Conservation (phyloP, 1,284 basidiomycete genomes). For the Papiliotrema nemorosa region DNA sequence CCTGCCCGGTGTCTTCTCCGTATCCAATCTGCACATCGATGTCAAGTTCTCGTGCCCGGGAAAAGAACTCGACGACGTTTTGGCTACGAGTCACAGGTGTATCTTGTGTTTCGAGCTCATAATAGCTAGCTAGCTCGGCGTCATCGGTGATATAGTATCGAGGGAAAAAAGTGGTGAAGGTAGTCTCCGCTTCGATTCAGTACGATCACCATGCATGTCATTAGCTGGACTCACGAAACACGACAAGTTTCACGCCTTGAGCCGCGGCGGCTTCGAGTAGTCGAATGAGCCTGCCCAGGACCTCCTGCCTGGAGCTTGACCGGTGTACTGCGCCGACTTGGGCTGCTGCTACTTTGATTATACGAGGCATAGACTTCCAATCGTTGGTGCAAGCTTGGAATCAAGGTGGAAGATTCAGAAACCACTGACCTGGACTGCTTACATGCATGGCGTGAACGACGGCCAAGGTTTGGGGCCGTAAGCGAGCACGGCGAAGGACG, state of each 20-base stretch:
- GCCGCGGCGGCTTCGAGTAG: conserved; percentile 28
- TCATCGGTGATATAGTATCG: conserved; percentile 34
- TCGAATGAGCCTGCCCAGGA: conserved; percentile 24
- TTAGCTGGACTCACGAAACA: conserved; percentile 27
- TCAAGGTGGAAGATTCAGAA: too few relatives aligned
- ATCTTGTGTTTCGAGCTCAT: conserved; percentile 15
- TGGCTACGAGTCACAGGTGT: conserved; percentile 17
- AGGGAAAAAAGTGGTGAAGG: conserved; percentile 41
- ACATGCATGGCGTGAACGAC: too few relatives aligned
- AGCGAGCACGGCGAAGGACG: too few relatives aligned
- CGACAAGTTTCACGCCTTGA: conserved; percentile 28
- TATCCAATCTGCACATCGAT: conserved; percentile 39
- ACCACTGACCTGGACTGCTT: too few relatives aligned
- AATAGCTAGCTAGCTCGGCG: conserved; percentile 28
- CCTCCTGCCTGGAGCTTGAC: conserved; percentile 18
- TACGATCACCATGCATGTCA: neutral
- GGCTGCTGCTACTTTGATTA: conserved; percentile 34
- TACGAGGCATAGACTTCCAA: conserved; percentile 21
- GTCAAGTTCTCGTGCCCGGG: conserved; percentile 20
- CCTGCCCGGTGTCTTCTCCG: conserved; percentile 29
- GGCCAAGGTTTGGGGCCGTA: too few relatives aligned
- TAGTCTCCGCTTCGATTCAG: conserved; percentile 21
- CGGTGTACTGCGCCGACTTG: conserved; percentile 40
- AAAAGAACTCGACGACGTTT: conserved; percentile 31
- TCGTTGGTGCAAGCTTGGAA: neutral